phyloP scores from a whole-genome alignment of 1,284 basidiomycete genomes.

The Boletus sp. region DNA sequence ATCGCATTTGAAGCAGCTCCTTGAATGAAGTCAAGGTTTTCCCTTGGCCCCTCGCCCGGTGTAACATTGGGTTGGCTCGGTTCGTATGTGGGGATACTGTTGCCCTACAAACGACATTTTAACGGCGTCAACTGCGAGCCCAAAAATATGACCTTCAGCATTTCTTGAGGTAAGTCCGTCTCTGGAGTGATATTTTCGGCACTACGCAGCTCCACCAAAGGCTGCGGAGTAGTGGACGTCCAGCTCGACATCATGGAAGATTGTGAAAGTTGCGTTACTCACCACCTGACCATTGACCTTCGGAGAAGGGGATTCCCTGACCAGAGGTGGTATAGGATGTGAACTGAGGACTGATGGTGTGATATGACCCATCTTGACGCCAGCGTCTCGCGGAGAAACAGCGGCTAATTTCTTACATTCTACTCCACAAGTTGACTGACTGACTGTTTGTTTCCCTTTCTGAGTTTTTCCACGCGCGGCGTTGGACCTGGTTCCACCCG shows the following conservation, averaged over 20 bases:
- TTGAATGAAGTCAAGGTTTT: neutral
- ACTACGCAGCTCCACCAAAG: neutral
- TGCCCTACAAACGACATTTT: slow-evolving; percentile 11
- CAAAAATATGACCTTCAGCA: slow-evolving; percentile 16
- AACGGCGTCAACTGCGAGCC: neutral
- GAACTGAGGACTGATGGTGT: neutral
- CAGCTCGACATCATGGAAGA: neutral
- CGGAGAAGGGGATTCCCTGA: neutral
- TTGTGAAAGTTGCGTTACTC: slow-evolving; percentile 4
- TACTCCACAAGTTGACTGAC: neutral
- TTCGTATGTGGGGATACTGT: neutral
- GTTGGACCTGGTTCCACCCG: slow-evolving; percentile 2
- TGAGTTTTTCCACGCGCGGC: slow-evolving; percentile 5
- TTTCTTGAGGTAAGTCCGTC: neutral
- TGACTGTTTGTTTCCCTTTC: slow-evolving; percentile 5
- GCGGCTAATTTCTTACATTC: neutral
- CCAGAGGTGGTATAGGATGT: neutral
- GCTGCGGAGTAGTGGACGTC: slow-evolving; percentile 4
- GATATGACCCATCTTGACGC: neutral
- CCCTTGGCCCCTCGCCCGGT: slow-evolving; percentile 1
- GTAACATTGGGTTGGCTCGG: neutral
- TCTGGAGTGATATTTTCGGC: neutral
- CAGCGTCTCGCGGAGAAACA: neutral
- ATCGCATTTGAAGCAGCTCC: neutral
- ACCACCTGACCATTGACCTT: slow-evolving; percentile 9